Evolutionary conservation across 2,329 filamentous ascomycete genomes (phyloP), one percentile per base, ranked within the genome.

Genomic region (Aspergillus brasiliensis): DNA sequence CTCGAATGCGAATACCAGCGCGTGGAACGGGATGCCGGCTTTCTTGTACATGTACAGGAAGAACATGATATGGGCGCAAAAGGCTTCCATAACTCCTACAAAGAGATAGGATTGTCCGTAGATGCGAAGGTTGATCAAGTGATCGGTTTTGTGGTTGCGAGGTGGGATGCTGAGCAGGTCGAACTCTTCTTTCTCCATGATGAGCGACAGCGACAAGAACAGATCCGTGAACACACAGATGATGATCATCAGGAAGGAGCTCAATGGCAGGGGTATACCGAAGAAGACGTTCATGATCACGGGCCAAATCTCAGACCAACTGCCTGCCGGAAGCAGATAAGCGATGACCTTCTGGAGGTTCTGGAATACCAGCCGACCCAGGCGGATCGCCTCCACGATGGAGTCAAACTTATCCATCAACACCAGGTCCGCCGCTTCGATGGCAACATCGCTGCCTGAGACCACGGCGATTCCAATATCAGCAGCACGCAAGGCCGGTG

Each of bases 241-340:
- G 62, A 84, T 82, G 64, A 84, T 84, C 83, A 85, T 85, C 44
- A 85, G 76, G 67, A 85, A 85, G 0, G 82, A 78, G 40, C 76
- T 80, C 0, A 85, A 67, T 0, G 82, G 82, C 0, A 82, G 73
- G 0, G 83, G 83, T 3, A 85, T 78, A 3, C 83, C 83, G 28
- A 85, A 82, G 65, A 82, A 84, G 58, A 85, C 83, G 62, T 85
- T 85, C 64, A 84, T 71, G 1, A 86, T 34, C 0, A 85, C 83
- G 0, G 83, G 83, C 82, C 82, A 84, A 62, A 86, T 84, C 67
- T 86, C 83, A 4, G 82, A 84, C 76, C 79, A 85, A 51, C 76
- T 79, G 38, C 83, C 83, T 0, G 83, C 83, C 0, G 82, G 83
- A 0, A 85, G 72, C 0, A 84, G 74, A 46, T 77, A 79, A 37